Evolutionary conservation across 495 filamentous ascomycete species (phyloP).

Genomic region (Hypomontagnella submonticulosa): DNA sequence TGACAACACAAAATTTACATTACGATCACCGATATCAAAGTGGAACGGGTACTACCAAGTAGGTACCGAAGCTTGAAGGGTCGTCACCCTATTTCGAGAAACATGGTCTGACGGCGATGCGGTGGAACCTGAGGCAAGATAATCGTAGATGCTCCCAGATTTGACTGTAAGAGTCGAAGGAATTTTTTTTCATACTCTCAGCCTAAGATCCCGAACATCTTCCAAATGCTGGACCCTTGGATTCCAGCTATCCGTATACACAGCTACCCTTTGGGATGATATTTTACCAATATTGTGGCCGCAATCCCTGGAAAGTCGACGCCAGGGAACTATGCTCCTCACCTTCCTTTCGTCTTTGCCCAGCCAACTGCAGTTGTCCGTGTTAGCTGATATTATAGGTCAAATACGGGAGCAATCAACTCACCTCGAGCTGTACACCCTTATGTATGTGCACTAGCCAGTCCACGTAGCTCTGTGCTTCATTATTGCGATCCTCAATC

Average conservation of each 20-base stretch:
- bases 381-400: slow-evolving; percentile 21
- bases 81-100: slow-evolving; percentile 15
- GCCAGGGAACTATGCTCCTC: slow-evolving; percentile 44
- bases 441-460: slow-evolving; percentile 97
- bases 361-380: slow-evolving; percentile 35
- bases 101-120: slow-evolving; percentile 32
- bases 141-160: slow-evolving; percentile 12
- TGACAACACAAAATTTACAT: slow-evolving; percentile 22
- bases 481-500: slow-evolving; percentile 95
- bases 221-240: slow-evolving; percentile 22
- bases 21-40: slow-evolving; percentile 18
- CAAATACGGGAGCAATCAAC: slow-evolving; percentile 36
- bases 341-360: slow-evolving; percentile 43
- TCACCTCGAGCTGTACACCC: slow-evolving; percentile 87
- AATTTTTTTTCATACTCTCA: slow-evolving; percentile 12
- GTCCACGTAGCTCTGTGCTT: slow-evolving; percentile 97
- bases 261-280: background rate
- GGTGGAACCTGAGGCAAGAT: slow-evolving; percentile 18
- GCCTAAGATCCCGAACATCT: slow-evolving; percentile 27
- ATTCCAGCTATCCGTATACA: slow-evolving; percentile 18
- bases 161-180: slow-evolving; percentile 13
- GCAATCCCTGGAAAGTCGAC: slow-evolving; percentile 46
- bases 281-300: slow-evolving; percentile 49
- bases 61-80: slow-evolving; percentile 6
- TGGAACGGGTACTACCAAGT: slow-evolving; percentile 1